These are phyloP conservation scores for Hypholoma fasciculare DNA, from an alignment of 768 basidiomycete species.

Conservation along the genomic window DNA sequence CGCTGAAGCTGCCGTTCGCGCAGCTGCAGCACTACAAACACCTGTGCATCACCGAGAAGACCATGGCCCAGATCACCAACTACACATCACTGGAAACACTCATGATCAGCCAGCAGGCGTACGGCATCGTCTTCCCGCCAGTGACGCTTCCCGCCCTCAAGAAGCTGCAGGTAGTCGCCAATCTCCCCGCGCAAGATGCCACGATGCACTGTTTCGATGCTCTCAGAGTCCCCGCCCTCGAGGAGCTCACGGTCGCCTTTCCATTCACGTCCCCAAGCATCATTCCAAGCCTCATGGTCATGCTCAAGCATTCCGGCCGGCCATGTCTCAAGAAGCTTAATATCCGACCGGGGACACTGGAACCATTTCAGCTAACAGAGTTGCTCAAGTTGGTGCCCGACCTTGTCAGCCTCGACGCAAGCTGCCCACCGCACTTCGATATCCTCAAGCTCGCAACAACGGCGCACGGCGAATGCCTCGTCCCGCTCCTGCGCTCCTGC, in stretches of 20 bases:
- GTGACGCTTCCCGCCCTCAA: not conserved
- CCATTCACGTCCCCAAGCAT: conserved; percentile 2
- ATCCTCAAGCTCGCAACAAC: not conserved
- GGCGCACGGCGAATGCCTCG: not conserved
- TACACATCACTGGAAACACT: not conserved
- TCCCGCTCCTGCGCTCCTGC: not conserved
- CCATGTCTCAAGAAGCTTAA: not conserved
- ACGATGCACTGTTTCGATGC: not conserved
- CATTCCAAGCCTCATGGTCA: conserved; percentile 1
- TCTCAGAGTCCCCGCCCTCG: not conserved
- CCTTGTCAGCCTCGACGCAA: not conserved
- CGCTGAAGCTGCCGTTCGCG: not conserved
- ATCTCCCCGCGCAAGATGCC: not conserved
- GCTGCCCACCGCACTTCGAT: not conserved
- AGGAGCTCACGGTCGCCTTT: conserved; percentile 3
- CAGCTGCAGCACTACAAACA: conserved; percentile 5
- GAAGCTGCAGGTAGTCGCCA: not conserved
- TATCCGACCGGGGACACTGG: not conserved
- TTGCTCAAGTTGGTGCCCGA: not conserved
- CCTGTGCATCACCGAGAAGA: not conserved
- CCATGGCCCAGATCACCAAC: not conserved
- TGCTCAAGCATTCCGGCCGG: not conserved
- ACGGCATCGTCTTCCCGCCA: not conserved
- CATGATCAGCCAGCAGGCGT: conserved; percentile 1
- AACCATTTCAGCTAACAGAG: not conserved